Base-by-base conservation (phyloP, 495 filamentous ascomycete genomes). In the Daldinia childiae region DNA sequence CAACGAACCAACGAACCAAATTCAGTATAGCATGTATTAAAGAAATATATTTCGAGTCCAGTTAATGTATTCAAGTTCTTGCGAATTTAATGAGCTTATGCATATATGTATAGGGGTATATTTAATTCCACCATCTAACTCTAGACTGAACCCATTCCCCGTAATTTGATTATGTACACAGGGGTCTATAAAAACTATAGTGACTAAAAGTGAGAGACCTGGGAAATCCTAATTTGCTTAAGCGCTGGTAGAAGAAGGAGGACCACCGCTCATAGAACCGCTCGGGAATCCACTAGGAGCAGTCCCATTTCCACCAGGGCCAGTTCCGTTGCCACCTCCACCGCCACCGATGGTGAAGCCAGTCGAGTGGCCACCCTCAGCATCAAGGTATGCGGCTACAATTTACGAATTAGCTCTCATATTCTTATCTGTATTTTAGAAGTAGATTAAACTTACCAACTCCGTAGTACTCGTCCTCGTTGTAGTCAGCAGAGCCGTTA, bases 401-500 rank as follows among this genome's bases (percentile, higher is more conserved):
- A 39, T 48, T 21, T 24, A 14, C 8, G 9, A 24, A 24, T 48
- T 24, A 48, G 43, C 43, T 48, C 8, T 48, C 17, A 48, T 5
- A 48, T 24, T 1, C 7, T 11, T 8, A 11, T 24, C 8, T 24
- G n/a, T 11, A 7, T 38, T 15, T 19, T 12, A 30, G 17, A 14
- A 8, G 54, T 29, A 30, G n/a, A 11, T 19, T 32, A 45, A 14
- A 64, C 69, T 59, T 32, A 72, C 59, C 71, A 30, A 72, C 15
- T 41, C 52, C 54, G 29, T 75, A 75, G 17, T 73, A 73, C 1
- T 73, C 48, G 45, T 75, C 69, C 11, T 67, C 71, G 17, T 69
- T 78, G 50, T 79, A 79, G 21, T 77, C 62, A 24, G 72, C 76
- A 2, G 75, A 76, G 5, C 68, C 56, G 63, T 86, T 79, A 56